Evolutionary conservation across 2,329 filamentous ascomycete genomes (phyloP).

Genomic region (Remersonia thermophila): DNA sequence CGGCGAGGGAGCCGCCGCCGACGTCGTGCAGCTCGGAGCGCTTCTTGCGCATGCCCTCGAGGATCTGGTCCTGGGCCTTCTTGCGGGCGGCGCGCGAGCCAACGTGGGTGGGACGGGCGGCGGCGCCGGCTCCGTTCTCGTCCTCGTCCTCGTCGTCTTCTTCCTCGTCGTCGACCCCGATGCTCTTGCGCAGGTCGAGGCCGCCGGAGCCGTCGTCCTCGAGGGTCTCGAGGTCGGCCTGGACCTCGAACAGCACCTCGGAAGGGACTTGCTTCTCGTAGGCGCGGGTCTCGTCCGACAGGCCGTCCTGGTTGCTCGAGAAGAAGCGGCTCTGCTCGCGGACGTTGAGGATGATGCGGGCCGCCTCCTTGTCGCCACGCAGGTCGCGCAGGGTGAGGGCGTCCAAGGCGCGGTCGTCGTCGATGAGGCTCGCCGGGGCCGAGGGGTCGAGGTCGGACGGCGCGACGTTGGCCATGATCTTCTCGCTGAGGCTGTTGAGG

Average conservation of each 20-base stretch:
- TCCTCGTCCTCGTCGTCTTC: slow-evolving; percentile 53
- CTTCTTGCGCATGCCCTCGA: slow-evolving; percentile 51
- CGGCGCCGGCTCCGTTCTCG: slow-evolving; percentile 14
- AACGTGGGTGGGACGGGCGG: slow-evolving; percentile 39
- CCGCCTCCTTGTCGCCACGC: slow-evolving; percentile 58
- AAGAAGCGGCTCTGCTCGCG: slow-evolving; percentile 81
- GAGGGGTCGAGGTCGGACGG: slow-evolving; percentile 62
- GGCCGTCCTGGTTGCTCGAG: slow-evolving; percentile 33
- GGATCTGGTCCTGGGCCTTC: slow-evolving; percentile 52
- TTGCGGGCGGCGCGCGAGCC: slow-evolving; percentile 57
- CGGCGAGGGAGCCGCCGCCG: slow-evolving; percentile 19
- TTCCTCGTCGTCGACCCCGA: slow-evolving; percentile 59
- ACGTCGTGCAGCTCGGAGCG: slow-evolving; percentile 44
- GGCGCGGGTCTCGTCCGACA: slow-evolving; percentile 31
- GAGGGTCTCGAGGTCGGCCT: slow-evolving; percentile 46
- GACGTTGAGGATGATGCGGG: slow-evolving; percentile 73
- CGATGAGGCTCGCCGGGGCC: slow-evolving; percentile 35
- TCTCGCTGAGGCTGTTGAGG: slow-evolving; percentile 82
- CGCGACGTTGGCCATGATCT: slow-evolving; percentile 79
- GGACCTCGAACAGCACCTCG: slow-evolving; percentile 53
- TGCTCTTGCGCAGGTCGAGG: slow-evolving; percentile 48
- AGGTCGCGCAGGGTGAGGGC: slow-evolving; percentile 71
- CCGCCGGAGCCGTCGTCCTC: slow-evolving; percentile 36
- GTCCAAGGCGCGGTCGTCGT: slow-evolving; percentile 62
- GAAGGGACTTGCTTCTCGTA: slow-evolving; percentile 60